A percentile compares a stretch with the other conserved stretches of the same genome.
Evolutionary conservation across 176 grass and related monocot genomes (phyloP).

Genomic region (Musa itinerans): DNA sequence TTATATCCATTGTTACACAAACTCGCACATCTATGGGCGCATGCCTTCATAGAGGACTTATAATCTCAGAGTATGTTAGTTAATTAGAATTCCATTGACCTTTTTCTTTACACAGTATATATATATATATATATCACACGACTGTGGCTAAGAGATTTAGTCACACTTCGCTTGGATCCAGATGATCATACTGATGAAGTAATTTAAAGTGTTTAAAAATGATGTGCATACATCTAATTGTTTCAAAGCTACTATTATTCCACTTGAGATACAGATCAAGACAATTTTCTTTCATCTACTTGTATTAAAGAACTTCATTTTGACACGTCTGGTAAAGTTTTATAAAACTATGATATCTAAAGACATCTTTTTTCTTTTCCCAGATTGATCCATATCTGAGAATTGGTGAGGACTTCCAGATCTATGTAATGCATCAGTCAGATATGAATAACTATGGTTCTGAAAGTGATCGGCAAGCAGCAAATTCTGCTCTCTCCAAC

Average conservation of each 20-base stretch:
- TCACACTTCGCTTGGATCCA: not conserved
- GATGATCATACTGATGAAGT: not conserved
- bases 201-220: not conserved
- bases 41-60: too few relatives aligned
- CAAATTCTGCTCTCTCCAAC: constrained; percentile 52
- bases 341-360: not conserved
- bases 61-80: too few relatives aligned
- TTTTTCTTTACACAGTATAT: too few relatives aligned
- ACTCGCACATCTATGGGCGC: too few relatives aligned
- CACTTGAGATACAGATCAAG: too few relatives aligned
- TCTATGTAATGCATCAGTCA: constrained; percentile 71
- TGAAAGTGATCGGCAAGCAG: constrained; percentile 57
- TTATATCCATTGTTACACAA: not conserved
- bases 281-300: not conserved
- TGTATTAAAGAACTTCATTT: not conserved
- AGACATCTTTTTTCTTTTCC: constrained; percentile 18
- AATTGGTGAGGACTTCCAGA: constrained; percentile 84
- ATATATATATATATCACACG: too few relatives aligned
- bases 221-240: not conserved
- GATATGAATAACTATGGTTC: constrained; percentile 69
- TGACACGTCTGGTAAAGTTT: not conserved
- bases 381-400: constrained; percentile 85
- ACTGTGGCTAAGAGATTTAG: not conserved
- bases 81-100: too few relatives aligned
- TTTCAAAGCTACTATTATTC: not conserved